phyloP scores from a whole-genome alignment of 441 rosid genomes.

The Adansonia gregorii region DNA sequence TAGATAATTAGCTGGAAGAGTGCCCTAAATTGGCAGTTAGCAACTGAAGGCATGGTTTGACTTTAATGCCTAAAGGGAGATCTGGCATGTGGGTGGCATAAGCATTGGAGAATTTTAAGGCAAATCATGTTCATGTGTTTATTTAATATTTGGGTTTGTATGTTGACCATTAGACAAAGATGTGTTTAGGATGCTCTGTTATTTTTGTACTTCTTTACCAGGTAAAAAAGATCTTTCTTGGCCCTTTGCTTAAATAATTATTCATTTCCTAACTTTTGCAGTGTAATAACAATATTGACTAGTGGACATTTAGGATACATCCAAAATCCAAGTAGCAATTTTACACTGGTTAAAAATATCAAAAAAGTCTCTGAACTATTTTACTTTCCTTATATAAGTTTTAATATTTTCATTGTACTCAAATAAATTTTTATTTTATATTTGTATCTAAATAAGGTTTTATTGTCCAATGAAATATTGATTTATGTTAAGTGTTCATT shows the following conservation, averaged over 20 bases:
- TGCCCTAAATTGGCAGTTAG: not conserved
- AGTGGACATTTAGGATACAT: not conserved
- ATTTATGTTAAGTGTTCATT: too few species aligned
- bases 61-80: not conserved
- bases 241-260: not conserved
- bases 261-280: not conserved
- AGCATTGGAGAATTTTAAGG: not conserved
- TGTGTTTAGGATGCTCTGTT: slow-evolving; percentile 19
- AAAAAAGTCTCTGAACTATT: too few species aligned
- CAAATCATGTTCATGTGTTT: slow-evolving; percentile 1
- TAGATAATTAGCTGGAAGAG: slow-evolving; percentile 28
- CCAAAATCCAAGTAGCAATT: not conserved
- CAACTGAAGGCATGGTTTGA: slow-evolving; percentile 13
- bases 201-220: not conserved
- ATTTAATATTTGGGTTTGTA: slow-evolving; percentile 11
- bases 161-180: not conserved
- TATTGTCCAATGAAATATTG: too few species aligned
- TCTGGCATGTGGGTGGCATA: slow-evolving; percentile 11
- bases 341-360: not conserved
- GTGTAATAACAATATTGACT: not conserved
- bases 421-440: too few species aligned
- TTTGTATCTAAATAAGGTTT: too few species aligned
- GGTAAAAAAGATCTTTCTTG: not conserved
- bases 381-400: too few species aligned
- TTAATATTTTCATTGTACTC: too few species aligned